phyloP scores from a whole-genome alignment of 192 early-diverging fungal genomes.

The Backusella luteola region DNA sequence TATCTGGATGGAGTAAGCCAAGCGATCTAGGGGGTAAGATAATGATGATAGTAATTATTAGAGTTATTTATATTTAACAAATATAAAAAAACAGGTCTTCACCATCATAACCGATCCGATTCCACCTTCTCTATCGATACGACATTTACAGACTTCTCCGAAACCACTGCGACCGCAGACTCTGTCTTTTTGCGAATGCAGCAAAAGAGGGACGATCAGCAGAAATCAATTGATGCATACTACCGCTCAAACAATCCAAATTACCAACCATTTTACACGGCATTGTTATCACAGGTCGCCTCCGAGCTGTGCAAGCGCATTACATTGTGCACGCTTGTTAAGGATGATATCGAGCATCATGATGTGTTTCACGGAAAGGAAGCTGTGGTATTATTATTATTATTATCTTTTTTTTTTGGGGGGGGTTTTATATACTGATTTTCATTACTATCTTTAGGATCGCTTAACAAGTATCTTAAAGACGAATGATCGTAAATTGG shows the following conservation, averaged over 20 bases:
- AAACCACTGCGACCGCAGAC: background rate
- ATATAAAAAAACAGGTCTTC: background rate
- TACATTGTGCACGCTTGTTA: constrained; percentile 58
- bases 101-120: background rate
- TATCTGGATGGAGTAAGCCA: background rate
- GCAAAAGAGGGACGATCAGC: constrained; percentile 20
- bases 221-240: constrained; percentile 25
- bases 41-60: background rate
- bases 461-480: constrained; percentile 72
- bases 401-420: background rate
- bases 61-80: background rate
- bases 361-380: constrained; percentile 85
- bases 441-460: constrained; percentile 5
- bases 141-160: background rate
- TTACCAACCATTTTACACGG: constrained; percentile 54
- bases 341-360: constrained; percentile 80
- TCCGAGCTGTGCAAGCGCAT: constrained; percentile 59
- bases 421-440: too few species aligned
- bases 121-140: constrained; percentile 1
- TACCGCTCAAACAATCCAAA: background rate
- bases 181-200: constrained; percentile 17
- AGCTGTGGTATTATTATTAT: constrained; percentile 64
- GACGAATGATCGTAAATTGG: constrained; percentile 83
- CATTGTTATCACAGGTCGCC: constrained; percentile 71
- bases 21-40: background rate